Base-by-base conservation (phyloP, 495 filamentous ascomycete genomes). In the Cercophora samala region DNA sequence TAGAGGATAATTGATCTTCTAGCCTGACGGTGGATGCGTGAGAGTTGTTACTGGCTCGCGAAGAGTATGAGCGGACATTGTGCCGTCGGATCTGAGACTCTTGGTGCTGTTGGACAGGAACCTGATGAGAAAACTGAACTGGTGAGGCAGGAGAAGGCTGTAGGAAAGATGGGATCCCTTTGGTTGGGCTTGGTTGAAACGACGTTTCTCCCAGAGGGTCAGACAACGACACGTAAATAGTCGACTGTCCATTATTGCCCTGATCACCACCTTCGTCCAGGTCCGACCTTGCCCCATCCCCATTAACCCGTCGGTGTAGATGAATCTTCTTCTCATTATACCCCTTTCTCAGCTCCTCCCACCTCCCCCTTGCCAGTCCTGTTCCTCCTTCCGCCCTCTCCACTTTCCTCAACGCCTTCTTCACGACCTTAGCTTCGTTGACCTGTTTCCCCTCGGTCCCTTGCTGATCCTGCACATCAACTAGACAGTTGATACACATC, bases 171-270 rank as follows among this genome's bases (percentile, higher is more conserved):
- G 81, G 80, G n/a, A 83, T 75, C 8, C 79, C 76, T 64, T 83
- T 84, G 15, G 79, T 79, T 56, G 75, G 74, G 18, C 78, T 76
- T 1, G 80, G 79, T 62, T 66, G 75, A 63, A 84, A 84, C 8
- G 76, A 21, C 29, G 23, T 60, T 32, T 71, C 63, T 11, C 74
- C 74, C 8, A 83, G 23, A 2, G 81, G 81, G 63, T 83, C 76
- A 19, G 71, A 29, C 26, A 82, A 75, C 17, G 77, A 80, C 0
- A 82, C 74, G 64, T 79, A 83, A 18, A 81, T 71, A 46, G 15
- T 17, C 5, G 73, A 69, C 5, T 70, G 42, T 26, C 66, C 70
- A 6, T 64, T 64, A 4, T 62, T 15, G 23, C 68, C 69, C 23
- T 74, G 69, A 15, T 70, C 29, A 5, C 62, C 51, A 22, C 56